Conservation (phyloP, 257 asterid genomes). For the Solanum ahanhuiri region DNA sequence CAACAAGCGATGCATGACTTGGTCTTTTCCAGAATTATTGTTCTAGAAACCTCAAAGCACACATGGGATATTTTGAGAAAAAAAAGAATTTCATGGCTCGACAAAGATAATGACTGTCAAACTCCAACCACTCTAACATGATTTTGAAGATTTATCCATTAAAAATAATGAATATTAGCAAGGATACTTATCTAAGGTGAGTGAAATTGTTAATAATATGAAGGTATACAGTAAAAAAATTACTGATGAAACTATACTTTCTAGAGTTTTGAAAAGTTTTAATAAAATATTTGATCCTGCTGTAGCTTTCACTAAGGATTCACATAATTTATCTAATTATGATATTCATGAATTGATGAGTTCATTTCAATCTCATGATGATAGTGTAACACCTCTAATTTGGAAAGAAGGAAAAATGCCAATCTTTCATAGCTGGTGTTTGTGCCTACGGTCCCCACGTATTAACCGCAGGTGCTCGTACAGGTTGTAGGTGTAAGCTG, state of each 20-base stretch:
- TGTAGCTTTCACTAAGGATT: no score
- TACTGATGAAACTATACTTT: no score
- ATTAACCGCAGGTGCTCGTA: no score
- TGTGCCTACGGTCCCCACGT: no score
- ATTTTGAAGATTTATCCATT: neutral
- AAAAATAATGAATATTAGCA: neutral
- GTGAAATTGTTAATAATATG: neutral
- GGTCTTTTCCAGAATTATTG: neutral
- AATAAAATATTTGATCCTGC: no score
- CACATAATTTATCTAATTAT: no score
- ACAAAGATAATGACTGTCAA: neutral
- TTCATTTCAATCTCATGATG: neutral
- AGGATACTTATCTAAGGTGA: neutral
- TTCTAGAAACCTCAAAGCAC: neutral
- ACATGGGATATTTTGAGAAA: neutral
- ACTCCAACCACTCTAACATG: no score
- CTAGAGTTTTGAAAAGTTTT: neutral
- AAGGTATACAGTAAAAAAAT: neutral
- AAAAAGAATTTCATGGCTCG: neutral
- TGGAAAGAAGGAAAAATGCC: no score
- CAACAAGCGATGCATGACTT: neutral
- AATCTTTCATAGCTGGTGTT: no score
- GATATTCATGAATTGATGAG: neutral
- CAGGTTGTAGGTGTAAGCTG: no score
- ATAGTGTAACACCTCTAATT: no score